Evolutionary conservation across 2,329 filamentous ascomycete species (phyloP).

Genomic region (Plectosphaerella cucumerina): DNA sequence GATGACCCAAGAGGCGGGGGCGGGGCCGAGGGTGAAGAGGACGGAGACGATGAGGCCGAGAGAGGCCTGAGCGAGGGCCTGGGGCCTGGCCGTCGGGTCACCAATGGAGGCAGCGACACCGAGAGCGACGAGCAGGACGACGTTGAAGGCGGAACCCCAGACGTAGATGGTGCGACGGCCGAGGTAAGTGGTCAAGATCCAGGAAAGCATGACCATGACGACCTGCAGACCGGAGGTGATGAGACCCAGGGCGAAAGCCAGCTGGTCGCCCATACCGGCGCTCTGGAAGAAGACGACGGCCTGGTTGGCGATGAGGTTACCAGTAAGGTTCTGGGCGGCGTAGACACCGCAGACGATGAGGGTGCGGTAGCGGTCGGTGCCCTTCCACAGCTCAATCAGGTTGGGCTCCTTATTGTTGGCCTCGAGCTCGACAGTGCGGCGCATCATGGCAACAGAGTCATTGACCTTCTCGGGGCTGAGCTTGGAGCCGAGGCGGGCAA

Average conservation of each 20-base stretch:
- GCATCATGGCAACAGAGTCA: conserved; percentile 44
- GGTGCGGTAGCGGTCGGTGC: conserved; percentile 39
- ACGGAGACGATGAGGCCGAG: conserved; percentile 63
- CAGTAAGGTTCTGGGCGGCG: conserved; percentile 41
- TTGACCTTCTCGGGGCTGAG: conserved; percentile 28
- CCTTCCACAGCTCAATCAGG: conserved; percentile 42
- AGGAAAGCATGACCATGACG: conserved; percentile 50
- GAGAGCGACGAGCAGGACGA: conserved; percentile 49
- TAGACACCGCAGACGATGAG: conserved; percentile 38
- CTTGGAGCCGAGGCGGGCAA: conserved; percentile 42
- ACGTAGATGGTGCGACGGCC: conserved; percentile 43
- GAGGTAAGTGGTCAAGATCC: conserved; percentile 36
- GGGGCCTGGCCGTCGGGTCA: conserved; percentile 23
- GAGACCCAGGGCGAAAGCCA: conserved; percentile 34
- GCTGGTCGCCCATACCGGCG: conserved; percentile 32
- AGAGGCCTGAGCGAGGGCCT: conserved; percentile 53
- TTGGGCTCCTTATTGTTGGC: conserved; percentile 40
- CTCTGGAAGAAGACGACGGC: conserved; percentile 57
- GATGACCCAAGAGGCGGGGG: conserved; percentile 62
- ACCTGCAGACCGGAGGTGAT: conserved; percentile 49
- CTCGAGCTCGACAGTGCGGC: conserved; percentile 45
- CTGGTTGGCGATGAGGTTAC: conserved; percentile 61
- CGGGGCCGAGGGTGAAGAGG: conserved; percentile 58
- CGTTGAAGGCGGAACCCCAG: conserved; percentile 45
- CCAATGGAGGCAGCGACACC: conserved; percentile 52